Base-by-base conservation (phyloP, 495 filamentous ascomycete species). In the Astrocystis sublimbata region DNA sequence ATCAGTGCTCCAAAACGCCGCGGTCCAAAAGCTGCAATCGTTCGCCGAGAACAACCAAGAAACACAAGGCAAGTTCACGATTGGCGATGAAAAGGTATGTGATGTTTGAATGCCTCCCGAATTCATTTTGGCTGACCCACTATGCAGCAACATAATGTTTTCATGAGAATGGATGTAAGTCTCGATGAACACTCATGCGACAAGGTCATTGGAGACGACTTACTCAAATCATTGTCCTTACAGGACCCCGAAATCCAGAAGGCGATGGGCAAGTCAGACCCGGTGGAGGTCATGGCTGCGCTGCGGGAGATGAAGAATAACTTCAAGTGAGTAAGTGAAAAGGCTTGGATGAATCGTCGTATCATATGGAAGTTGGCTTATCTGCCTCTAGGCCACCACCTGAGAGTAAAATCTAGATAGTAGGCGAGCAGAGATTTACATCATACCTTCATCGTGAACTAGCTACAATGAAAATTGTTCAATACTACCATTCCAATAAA, bases 61-160 rank as follows among this genome's bases (percentile, higher is more conserved):
- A 76, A 98, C 94, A 57, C 92, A 97, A 76, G 94, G 94, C 23
- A 92, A 92, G 71, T 97, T 96, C 66, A 98, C 94, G 0, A 98
- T 98, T 74, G 92, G 91, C 0, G 92, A 98, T 73, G 94, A 98
- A 76, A 98, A 98, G 89, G 91, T 92, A 76, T 65, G 75, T 64
- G 17, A 49, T 3, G 19, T 23, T 17, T 23, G 7, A 9, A 12
- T 3, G 13, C 12, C 30, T 12, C 49, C 30, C 6, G 21, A 31
- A 46, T 19, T n/a, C n/a, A 50, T 26, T 13, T 24, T 42, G 5
- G 70, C 56, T 28, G 28, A 42, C 24, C 3, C 6, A 19, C 23
- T 38, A 42, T 6, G 4, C 69, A 96, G 93, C 75, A 92, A 73
- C 93, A 98, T 73, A 98, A 98, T 72, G 92, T 97, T 3, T 98